Conservation (phyloP, 179 eudicot species). For the Amaranthus tricolor region DNA sequence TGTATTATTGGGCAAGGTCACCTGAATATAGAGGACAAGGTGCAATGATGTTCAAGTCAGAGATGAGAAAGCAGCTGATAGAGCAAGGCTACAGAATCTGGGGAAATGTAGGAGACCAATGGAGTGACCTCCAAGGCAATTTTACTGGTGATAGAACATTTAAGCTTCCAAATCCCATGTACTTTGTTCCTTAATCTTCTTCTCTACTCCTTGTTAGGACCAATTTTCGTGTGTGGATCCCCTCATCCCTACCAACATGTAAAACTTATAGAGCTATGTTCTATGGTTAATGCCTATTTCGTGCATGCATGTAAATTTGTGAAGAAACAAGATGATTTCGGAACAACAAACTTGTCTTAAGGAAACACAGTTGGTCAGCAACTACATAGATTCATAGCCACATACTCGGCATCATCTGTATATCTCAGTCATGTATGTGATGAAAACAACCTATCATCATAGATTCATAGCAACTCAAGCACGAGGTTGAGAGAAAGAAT, state of each 20-base stretch:
- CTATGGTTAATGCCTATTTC: neutral
- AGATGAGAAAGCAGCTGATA: constrained; percentile 44
- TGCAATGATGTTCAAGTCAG: constrained; percentile 57
- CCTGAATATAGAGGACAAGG: constrained; percentile 52
- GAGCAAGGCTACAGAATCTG: constrained; percentile 71
- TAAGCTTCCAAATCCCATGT: constrained; percentile 88
- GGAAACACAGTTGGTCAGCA: too few species aligned
- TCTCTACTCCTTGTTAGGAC: neutral
- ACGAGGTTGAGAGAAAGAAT: too few species aligned
- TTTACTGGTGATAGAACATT: constrained; percentile 67
- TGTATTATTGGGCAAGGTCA: constrained; percentile 48
- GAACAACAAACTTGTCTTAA: too few species aligned
- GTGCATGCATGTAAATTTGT: neutral
- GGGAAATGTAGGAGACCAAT: constrained; percentile 90
- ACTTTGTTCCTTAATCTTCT: constrained; percentile 57
- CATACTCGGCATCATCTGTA: too few species aligned
- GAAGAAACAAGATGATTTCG: too few species aligned
- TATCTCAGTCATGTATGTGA: too few species aligned
- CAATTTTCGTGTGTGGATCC: neutral
- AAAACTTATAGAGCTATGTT: neutral
- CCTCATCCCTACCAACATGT: neutral
- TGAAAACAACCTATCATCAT: too few species aligned
- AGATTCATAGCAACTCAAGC: too few species aligned
- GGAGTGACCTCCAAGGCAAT: constrained; percentile 82
- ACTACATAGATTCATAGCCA: too few species aligned